Percentiles rank a stretch among this genome's conserved stretches.
Evolutionary conservation across 2,329 filamentous ascomycete genomes (phyloP).

Genomic region (Epichloe uncinata): DNA sequence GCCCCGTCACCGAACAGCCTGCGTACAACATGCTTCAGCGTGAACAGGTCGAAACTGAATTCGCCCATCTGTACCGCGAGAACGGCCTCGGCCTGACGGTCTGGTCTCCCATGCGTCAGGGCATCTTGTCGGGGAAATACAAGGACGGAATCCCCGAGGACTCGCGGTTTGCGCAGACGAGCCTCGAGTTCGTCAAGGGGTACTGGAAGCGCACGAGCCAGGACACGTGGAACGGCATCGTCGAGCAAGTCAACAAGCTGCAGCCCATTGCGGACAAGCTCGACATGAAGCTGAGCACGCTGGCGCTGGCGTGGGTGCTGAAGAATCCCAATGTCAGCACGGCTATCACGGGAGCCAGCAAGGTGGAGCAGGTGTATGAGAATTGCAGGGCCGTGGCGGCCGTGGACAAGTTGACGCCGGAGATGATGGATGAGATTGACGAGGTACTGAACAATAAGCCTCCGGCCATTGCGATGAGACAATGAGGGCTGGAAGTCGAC

Average conservation of each 20-base stretch:
- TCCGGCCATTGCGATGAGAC: conserved; percentile 24
- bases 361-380: conserved; percentile 44
- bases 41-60: conserved; percentile 51
- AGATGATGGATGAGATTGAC: conserved; percentile 47
- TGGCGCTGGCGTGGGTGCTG: conserved; percentile 50
- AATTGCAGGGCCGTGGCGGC: conserved; percentile 40
- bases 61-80: conserved; percentile 44
- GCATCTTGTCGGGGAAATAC: conserved; percentile 55
- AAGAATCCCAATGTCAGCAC: conserved; percentile 48
- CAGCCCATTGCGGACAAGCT: conserved; percentile 52
- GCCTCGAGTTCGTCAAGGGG: conserved; percentile 41
- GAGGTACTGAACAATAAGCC: conserved; percentile 46
- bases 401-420: conserved; percentile 42
- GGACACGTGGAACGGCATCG: conserved; percentile 39
- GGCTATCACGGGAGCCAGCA: conserved; percentile 48
- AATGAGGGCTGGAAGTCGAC: conserved; percentile 7
- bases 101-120: conserved; percentile 44
- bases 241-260: conserved; percentile 46
- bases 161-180: conserved; percentile 42
- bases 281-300: conserved; percentile 40
- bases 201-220: conserved; percentile 37
- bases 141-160: conserved; percentile 47
- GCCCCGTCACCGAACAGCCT: conserved; percentile 53
- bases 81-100: conserved; percentile 48
- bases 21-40: conserved; percentile 51